Conservation (phyloP, 768 basidiomycete genomes). For the Amanita molliuscula region DNA sequence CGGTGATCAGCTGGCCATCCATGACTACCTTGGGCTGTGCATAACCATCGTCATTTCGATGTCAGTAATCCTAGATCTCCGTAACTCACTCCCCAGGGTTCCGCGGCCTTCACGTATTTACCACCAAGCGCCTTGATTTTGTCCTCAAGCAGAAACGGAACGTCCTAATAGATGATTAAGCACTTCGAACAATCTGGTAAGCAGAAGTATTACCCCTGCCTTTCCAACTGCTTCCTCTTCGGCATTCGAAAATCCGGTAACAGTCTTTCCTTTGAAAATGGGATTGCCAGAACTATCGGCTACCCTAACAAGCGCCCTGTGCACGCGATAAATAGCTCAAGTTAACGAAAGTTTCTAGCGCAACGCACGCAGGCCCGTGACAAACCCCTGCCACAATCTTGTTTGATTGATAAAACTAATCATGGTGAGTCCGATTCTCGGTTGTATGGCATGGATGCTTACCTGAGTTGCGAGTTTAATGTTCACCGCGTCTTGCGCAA, state of each 20-base stretch:
- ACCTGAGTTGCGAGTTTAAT: slow-evolving; percentile 24
- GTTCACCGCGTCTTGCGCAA: slow-evolving; percentile 1
- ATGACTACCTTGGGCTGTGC: slow-evolving; percentile 40
- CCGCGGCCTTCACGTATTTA: slow-evolving; percentile 44
- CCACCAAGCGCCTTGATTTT: slow-evolving; percentile 58
- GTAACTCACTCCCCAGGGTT: slow-evolving; percentile 47
- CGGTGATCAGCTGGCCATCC: slow-evolving; percentile 53
- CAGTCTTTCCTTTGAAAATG: slow-evolving; percentile 47
- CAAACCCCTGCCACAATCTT: slow-evolving; percentile 69
- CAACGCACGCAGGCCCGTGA: slow-evolving; percentile 63
- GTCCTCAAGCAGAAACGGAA: slow-evolving; percentile 68
- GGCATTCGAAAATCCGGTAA: slow-evolving; percentile 62
- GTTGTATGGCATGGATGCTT: background rate
- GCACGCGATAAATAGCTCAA: background rate
- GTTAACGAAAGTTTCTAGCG: background rate
- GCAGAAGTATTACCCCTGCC: slow-evolving; percentile 27
- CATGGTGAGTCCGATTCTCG: background rate
- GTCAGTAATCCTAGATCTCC: background rate
- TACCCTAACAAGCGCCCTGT: slow-evolving; percentile 47
- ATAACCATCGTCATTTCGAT: background rate
- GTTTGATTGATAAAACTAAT: slow-evolving; percentile 54
- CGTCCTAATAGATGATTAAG: slow-evolving; percentile 19
- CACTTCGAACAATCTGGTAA: background rate
- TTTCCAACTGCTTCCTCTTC: slow-evolving; percentile 46
- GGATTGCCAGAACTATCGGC: slow-evolving; percentile 48